Evolutionary conservation across 2,329 filamentous ascomycete species (phyloP).

Genomic region (Ophiostoma sp.): DNA sequence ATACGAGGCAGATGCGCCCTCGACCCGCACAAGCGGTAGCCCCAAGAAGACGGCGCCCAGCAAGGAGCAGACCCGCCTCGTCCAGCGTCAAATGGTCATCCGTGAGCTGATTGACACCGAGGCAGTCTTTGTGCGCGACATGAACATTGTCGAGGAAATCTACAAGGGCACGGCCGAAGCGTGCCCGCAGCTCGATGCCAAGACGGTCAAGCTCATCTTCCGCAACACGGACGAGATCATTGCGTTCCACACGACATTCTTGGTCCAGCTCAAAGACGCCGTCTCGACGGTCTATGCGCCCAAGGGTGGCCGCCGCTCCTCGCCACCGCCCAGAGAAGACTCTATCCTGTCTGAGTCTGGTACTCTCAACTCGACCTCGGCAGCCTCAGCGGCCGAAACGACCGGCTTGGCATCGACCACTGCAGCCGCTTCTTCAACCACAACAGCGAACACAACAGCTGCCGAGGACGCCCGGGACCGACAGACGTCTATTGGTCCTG

Average conservation of each 20-base stretch:
- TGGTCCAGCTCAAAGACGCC: constrained; percentile 77
- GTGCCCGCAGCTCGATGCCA: constrained; percentile 73
- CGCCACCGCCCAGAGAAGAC: constrained; percentile 36
- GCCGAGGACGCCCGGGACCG: constrained; percentile 56
- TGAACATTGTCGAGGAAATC: constrained; percentile 97
- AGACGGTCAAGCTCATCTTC: constrained; percentile 88
- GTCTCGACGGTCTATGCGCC: constrained; percentile 77
- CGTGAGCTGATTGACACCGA: constrained; percentile 94
- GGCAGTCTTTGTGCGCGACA: constrained; percentile 84
- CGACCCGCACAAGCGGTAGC: neutral
- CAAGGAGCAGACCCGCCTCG: constrained; percentile 69
- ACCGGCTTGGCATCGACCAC: constrained; percentile 36
- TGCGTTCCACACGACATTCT: constrained; percentile 77
- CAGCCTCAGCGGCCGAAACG: constrained; percentile 35
- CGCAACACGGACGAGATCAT: constrained; percentile 91
- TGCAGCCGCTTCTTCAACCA: constrained; percentile 21
- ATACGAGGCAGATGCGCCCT: neutral
- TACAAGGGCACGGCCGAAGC: constrained; percentile 91
- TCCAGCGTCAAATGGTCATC: constrained; percentile 78
- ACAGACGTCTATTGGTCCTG: constrained; percentile 52
- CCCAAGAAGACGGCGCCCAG: constrained; percentile 44
- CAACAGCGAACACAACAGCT: constrained; percentile 38
- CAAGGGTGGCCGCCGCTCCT: constrained; percentile 40
- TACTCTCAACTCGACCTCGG: constrained; percentile 42
- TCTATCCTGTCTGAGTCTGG: constrained; percentile 36